Evolutionary conservation across 768 basidiomycete genomes (phyloP).

Genomic region (Mycena haematopus): DNA sequence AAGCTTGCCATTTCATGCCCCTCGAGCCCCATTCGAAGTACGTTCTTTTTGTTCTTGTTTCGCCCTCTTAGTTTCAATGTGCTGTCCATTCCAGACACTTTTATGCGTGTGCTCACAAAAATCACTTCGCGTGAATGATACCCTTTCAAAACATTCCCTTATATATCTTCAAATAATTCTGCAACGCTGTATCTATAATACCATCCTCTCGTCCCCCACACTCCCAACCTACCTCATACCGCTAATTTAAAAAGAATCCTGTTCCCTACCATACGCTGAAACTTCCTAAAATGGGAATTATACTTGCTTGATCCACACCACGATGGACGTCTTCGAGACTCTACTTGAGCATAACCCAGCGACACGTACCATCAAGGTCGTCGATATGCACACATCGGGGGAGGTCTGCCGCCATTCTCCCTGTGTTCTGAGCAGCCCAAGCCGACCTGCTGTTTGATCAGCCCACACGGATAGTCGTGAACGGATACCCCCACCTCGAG

Average conservation of each 20-base stretch:
- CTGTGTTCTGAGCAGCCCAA: not conserved
- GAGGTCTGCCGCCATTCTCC: conserved; percentile 36
- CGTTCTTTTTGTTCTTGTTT: not conserved
- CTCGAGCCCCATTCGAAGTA: conserved; percentile 41
- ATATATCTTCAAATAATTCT: not conserved
- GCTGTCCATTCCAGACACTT: conserved; percentile 24
- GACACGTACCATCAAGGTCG: conserved; percentile 35
- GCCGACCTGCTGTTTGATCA: conserved; percentile 25
- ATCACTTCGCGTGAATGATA: conserved; percentile 28
- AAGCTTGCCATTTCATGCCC: conserved; percentile 24
- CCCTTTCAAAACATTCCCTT: not conserved
- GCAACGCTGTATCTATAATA: conserved; percentile 17
- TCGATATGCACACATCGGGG: conserved; percentile 48
- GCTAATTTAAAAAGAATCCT: not conserved
- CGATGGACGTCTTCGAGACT: conserved; percentile 30
- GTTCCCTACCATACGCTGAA: not conserved
- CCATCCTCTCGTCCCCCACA: not conserved
- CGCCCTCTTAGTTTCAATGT: not conserved
- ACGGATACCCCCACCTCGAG: conserved; percentile 40
- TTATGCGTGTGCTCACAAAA: conserved; percentile 29
- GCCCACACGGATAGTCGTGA: conserved; percentile 46
- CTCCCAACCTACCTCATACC: not conserved
- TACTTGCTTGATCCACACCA: not conserved
- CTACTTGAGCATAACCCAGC: conserved; percentile 21
- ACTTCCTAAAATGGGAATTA: conserved; percentile 13